phyloP scores from a whole-genome alignment of 495 filamentous ascomycete species.

The Penicillium atrosanguineum region DNA sequence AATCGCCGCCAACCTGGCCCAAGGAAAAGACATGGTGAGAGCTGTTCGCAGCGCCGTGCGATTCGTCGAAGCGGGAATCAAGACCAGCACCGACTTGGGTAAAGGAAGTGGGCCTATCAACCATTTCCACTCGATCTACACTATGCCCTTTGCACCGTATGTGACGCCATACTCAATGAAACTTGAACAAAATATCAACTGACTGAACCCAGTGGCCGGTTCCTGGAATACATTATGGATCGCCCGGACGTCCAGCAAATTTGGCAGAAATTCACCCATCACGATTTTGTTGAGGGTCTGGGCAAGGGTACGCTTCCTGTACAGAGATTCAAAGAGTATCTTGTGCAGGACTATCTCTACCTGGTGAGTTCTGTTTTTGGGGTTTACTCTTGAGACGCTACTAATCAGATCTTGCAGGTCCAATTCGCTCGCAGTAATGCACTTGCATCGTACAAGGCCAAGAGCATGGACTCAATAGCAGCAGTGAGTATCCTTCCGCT shows the following conservation, averaged over 20 bases:
- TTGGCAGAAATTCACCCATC: constrained; percentile 73
- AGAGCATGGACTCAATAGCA: constrained; percentile 67
- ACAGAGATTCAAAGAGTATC: constrained; percentile 77
- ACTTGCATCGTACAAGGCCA: constrained; percentile 78
- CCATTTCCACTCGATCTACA: constrained; percentile 84
- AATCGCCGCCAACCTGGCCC: constrained; percentile 81
- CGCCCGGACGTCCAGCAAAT: constrained; percentile 65
- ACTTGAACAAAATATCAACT: not conserved
- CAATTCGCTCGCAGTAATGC: constrained; percentile 86
- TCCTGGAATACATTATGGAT: constrained; percentile 80
- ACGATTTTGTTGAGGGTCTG: constrained; percentile 76
- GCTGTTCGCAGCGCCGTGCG: constrained; percentile 70
- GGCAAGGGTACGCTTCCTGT: constrained; percentile 69
- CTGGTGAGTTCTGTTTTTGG: constrained; percentile 52
- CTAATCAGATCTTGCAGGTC: constrained; percentile 45
- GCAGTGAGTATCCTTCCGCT: constrained; percentile 41
- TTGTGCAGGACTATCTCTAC: constrained; percentile 88
- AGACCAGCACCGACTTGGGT: constrained; percentile 68
- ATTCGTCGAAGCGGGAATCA: constrained; percentile 85
- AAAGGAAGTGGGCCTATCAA: constrained; percentile 87
- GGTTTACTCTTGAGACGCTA: not conserved
- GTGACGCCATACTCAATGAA: constrained; percentile 20
- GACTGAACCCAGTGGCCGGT: constrained; percentile 58
- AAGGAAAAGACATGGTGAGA: constrained; percentile 56
- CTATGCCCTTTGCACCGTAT: constrained; percentile 79